Evolutionary conservation across 148 eudicot species (phyloP).

Genomic region (Chenopodium formosanum): DNA sequence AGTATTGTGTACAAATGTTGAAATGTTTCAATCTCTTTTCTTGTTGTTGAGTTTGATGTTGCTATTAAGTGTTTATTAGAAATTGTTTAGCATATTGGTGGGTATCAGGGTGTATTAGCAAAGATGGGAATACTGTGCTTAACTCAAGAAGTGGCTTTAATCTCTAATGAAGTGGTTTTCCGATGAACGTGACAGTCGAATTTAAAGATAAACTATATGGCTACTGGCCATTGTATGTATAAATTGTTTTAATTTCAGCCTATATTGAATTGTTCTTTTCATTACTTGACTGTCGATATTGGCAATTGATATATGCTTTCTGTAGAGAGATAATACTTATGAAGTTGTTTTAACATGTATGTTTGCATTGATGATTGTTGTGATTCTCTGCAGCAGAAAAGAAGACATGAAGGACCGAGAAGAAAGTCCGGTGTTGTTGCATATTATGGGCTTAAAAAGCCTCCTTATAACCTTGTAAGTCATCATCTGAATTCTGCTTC

Average conservation of each 20-base stretch:
- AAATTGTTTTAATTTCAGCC: background rate
- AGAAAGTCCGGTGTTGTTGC: slow-evolving; percentile 46
- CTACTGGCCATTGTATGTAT: background rate
- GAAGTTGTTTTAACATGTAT: background rate
- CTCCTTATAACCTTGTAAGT: slow-evolving; percentile 89
- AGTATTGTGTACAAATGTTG: too few species aligned
- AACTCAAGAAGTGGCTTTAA: background rate
- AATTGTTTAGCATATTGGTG: background rate
- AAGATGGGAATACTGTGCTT: background rate
- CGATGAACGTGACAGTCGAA: background rate
- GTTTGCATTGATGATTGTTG: slow-evolving; percentile 9
- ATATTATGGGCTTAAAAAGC: slow-evolving; percentile 69
- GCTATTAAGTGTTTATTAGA: background rate
- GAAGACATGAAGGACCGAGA: slow-evolving; percentile 23
- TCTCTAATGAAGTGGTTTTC: background rate
- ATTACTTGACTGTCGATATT: background rate
- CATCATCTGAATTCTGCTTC: background rate
- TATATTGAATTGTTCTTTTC: background rate
- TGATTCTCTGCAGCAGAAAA: slow-evolving; percentile 31
- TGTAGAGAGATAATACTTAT: background rate
- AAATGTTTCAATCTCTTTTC: too few species aligned
- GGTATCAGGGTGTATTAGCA: background rate
- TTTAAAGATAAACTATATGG: too few species aligned
- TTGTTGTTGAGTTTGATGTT: background rate
- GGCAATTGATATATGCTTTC: background rate